These are phyloP conservation scores for Inga leiocalycina DNA, from an alignment of 306 rosid genomes.

Conservation along the genomic window DNA sequence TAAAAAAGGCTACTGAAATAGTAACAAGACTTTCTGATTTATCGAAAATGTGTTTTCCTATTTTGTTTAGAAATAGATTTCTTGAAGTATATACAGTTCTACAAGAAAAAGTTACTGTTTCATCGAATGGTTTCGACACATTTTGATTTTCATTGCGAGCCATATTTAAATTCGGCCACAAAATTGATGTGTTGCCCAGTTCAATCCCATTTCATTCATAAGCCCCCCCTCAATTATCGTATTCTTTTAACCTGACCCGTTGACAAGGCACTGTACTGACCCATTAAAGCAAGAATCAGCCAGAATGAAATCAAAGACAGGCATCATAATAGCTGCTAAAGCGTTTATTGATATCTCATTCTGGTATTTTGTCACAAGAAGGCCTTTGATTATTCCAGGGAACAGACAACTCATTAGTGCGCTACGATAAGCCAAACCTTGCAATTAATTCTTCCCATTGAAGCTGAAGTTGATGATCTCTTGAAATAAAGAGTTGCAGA, in stretches of 20 bases:
- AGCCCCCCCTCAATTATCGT: neutral
- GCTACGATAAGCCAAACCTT: conserved; percentile 64
- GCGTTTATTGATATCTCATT: conserved; percentile 13
- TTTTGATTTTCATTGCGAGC: neutral
- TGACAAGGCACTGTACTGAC: neutral
- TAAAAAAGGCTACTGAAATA: neutral
- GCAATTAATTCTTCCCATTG: conserved; percentile 79
- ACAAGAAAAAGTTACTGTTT: neutral
- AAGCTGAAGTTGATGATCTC: conserved; percentile 64
- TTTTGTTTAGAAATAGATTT: neutral
- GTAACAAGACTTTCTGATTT: neutral
- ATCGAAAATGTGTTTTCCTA: neutral
- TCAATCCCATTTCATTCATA: neutral
- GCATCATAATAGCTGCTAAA: conserved; percentile 20
- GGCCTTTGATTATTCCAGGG: conserved; percentile 9
- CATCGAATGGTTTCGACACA: neutral
- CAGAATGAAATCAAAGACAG: neutral
- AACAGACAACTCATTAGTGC: conserved; percentile 25
- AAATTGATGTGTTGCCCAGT: neutral
- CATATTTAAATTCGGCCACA: neutral
- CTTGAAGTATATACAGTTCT: neutral
- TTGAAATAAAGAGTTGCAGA: conserved; percentile 74
- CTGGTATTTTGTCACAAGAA: conserved; percentile 5
- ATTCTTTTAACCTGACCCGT: neutral
- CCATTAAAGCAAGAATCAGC: conserved; percentile 1